Conservation (phyloP, 2,329 filamentous ascomycete species). For the Aspergillus novoparasiticus region DNA sequence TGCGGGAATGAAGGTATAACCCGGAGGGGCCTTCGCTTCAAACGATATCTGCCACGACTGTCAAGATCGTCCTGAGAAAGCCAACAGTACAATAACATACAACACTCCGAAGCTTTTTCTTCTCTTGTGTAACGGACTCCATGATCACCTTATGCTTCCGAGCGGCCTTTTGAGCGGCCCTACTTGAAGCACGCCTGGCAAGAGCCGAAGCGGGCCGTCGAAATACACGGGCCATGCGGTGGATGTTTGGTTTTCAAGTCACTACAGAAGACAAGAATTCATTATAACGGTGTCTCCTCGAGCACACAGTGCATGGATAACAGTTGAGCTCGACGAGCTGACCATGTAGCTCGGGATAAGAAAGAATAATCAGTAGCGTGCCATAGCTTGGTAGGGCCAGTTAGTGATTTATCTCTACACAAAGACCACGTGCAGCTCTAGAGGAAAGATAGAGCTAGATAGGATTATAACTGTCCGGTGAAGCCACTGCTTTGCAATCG, state of each 20-base stretch:
- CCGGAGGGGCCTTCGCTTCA: conserved; percentile 55
- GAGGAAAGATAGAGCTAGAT: background rate
- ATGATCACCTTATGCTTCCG: conserved; percentile 60
- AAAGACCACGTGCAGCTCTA: conserved; percentile 10
- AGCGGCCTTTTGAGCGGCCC: conserved; percentile 35
- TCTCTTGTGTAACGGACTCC: conserved; percentile 60
- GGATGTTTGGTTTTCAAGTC: conserved; percentile 22
- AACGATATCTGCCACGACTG: conserved; percentile 54
- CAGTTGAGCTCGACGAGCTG: background rate
- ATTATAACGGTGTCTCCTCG: conserved; percentile 23
- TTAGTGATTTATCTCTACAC: conserved; percentile 25
- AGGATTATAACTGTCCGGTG: background rate
- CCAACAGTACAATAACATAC: conserved; percentile 38
- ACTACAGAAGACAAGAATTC: conserved; percentile 20
- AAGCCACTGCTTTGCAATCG: background rate
- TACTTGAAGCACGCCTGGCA: conserved; percentile 37
- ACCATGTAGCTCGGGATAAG: conserved; percentile 2
- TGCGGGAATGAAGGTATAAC: conserved; percentile 64
- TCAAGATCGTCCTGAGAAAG: conserved; percentile 33
- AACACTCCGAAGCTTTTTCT: conserved; percentile 60
- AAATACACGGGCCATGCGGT: conserved; percentile 41
- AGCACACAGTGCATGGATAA: conserved; percentile 9
- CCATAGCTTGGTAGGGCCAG: conserved; percentile 6
- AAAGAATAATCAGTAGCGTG: conserved; percentile 7
- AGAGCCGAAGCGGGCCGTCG: conserved; percentile 37